Percentiles rank a stretch among this genome's conserved stretches.
phyloP scores from a whole-genome alignment of 768 basidiomycete species.

The Lanmaoa rubissima region DNA sequence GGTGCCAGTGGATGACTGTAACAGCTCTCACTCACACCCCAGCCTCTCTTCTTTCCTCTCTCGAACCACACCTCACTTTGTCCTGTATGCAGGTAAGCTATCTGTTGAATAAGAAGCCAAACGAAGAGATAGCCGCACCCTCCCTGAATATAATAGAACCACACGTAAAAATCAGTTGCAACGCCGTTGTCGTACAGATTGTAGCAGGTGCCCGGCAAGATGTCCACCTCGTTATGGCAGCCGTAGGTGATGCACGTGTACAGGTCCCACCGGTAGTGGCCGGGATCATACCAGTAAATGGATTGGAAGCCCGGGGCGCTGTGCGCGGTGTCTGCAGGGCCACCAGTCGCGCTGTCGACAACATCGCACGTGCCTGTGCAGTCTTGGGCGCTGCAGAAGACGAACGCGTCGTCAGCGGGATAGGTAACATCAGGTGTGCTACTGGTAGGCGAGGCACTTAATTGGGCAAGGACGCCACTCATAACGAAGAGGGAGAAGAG shows the following conservation, averaged over 20 bases:
- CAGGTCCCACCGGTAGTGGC: fast-evolving
- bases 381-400: neutral
- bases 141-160: too few relatives aligned
- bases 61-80: too few relatives aligned
- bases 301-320: neutral
- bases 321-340: neutral
- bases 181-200: neutral
- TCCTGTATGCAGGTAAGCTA: neutral
- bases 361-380: neutral
- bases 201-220: neutral
- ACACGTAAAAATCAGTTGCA: neutral
- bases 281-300: neutral
- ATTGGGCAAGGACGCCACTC: neutral
- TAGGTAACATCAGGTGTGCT: neutral
- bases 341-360: too few relatives aligned
- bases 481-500: neutral
- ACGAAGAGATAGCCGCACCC: too few relatives aligned
- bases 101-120: too few relatives aligned
- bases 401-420: neutral
- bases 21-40: too few relatives aligned
- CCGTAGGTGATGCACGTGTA: neutral
- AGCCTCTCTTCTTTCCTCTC: neutral
- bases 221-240: too few relatives aligned
- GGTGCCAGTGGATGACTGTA: too few relatives aligned
- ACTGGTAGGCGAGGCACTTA: neutral